Conservation (phyloP, 768 basidiomycete species). For the Suillus paluster region DNA sequence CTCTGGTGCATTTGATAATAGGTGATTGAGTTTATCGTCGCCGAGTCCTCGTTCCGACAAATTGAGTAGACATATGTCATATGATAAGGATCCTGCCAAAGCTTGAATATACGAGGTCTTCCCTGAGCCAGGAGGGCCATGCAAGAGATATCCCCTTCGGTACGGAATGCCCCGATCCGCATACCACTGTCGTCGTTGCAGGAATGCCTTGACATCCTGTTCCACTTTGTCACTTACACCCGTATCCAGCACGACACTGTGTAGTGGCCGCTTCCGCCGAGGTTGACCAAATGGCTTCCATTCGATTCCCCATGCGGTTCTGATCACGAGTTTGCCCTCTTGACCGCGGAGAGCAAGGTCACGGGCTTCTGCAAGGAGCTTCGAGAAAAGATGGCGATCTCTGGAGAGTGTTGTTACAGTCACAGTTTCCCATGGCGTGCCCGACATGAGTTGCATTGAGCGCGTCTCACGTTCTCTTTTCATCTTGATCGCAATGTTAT, state of each 20-base stretch:
- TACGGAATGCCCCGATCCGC: slow-evolving; percentile 99
- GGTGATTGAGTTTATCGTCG: slow-evolving; percentile 94
- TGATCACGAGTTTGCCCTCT: slow-evolving; percentile 94
- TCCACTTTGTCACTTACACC: slow-evolving; percentile 89
- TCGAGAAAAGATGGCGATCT: slow-evolving; percentile 80
- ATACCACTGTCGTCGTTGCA: slow-evolving; percentile 90
- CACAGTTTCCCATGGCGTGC: slow-evolving; percentile 96
- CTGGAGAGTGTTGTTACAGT: slow-evolving; percentile 91
- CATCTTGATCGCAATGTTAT: slow-evolving; percentile 55
- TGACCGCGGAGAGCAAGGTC: slow-evolving; percentile 83
- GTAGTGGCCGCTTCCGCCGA: slow-evolving; percentile 79
- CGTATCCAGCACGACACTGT: slow-evolving; percentile 85
- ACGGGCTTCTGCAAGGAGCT: slow-evolving; percentile 85
- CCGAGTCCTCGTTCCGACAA: slow-evolving; percentile 94
- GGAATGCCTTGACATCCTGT: slow-evolving; percentile 78
- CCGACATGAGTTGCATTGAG: slow-evolving; percentile 89
- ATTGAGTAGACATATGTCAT: slow-evolving; percentile 96
- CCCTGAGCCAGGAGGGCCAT: slow-evolving; percentile 97
- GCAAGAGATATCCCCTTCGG: slow-evolving; percentile 90
- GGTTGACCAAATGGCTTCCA: slow-evolving; percentile 97
- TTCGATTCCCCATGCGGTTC: slow-evolving; percentile 95
- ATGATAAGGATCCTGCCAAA: slow-evolving; percentile 86
- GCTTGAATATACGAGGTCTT: slow-evolving; percentile 99
- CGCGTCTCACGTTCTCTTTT: slow-evolving; percentile 94
- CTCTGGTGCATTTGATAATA: slow-evolving; percentile 92